phyloP scores from a whole-genome alignment of 1,284 basidiomycete species.

The Cystobasidiaceae sp. region DNA sequence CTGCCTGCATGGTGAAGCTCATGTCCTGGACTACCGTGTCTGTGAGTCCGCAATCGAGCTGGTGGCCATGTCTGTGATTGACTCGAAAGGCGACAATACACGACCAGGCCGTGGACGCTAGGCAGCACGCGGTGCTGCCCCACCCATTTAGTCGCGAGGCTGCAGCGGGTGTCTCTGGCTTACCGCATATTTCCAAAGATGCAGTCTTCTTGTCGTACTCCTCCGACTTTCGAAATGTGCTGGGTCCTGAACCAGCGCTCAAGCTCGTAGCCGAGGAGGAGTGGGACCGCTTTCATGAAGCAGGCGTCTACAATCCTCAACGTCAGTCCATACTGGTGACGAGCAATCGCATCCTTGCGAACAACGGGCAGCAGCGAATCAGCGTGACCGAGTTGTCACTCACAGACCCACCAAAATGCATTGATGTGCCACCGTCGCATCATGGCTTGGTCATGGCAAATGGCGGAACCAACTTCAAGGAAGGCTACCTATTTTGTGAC shows the following conservation, averaged over 20 bases:
- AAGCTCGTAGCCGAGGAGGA: conserved; percentile 29
- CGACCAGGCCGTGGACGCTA: conserved; percentile 34
- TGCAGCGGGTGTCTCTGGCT: neutral
- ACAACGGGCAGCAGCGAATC: neutral
- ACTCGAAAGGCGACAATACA: too few relatives aligned
- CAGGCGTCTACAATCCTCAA: conserved; percentile 37
- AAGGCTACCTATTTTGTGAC: conserved; percentile 40
- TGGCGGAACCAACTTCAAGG: conserved; percentile 38
- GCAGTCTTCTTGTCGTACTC: neutral
- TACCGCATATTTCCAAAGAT: neutral
- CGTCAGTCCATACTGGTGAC: conserved; percentile 41
- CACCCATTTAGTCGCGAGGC: neutral
- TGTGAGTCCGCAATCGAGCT: too few relatives aligned
- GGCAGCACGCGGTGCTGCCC: neutral
- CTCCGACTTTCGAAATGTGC: conserved; percentile 34
- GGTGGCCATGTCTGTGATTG: too few relatives aligned
- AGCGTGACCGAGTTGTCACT: conserved; percentile 17
- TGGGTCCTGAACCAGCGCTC: conserved; percentile 28
- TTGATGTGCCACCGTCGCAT: too few relatives aligned
- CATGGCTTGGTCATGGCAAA: conserved; percentile 32
- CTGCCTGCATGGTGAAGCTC: too few relatives aligned
- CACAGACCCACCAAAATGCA: too few relatives aligned
- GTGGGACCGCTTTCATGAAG: conserved; percentile 40
- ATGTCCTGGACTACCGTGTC: too few relatives aligned
- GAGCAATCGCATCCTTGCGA: conserved; percentile 33